phyloP scores from a whole-genome alignment of 2,329 filamentous ascomycete species.

The Verticillium longisporum region DNA sequence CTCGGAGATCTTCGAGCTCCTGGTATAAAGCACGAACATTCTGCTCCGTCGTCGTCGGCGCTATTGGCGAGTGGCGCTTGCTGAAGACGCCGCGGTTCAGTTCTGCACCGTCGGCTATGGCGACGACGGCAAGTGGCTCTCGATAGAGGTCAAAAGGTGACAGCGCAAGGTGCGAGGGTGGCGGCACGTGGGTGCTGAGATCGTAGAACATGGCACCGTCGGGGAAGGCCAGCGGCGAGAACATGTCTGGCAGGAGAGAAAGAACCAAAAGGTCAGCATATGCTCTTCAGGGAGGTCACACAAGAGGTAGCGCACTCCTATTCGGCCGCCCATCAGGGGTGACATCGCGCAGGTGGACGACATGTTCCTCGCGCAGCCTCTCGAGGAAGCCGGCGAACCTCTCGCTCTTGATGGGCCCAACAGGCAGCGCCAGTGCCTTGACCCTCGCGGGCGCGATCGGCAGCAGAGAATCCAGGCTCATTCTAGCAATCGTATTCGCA shows the following conservation, averaged over 20 bases:
- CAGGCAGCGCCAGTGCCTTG: slow-evolving; percentile 77
- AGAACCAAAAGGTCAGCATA: slow-evolving; percentile 4
- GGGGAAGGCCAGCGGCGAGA: slow-evolving; percentile 84
- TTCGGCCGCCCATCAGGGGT: slow-evolving; percentile 78
- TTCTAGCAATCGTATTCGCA: slow-evolving; percentile 45
- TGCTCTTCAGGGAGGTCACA: too few relatives aligned
- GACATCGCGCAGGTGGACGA: slow-evolving; percentile 79
- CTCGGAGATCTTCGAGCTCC: slow-evolving; percentile 64
- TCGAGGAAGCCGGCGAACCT: slow-evolving; percentile 75
- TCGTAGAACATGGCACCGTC: slow-evolving; percentile 84
- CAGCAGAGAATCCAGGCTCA: slow-evolving; percentile 84
- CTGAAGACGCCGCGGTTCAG: slow-evolving; percentile 47
- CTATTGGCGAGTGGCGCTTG: slow-evolving; percentile 46
- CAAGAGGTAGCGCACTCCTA: slow-evolving; percentile 59
- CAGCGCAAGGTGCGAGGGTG: slow-evolving; percentile 69
- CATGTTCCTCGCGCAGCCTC: slow-evolving; percentile 70
- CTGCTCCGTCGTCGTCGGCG: slow-evolving; percentile 44
- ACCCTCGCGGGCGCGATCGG: slow-evolving; percentile 89
- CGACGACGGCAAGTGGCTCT: slow-evolving; percentile 76
- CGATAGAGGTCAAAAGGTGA: slow-evolving; percentile 88
- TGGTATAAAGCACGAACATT: slow-evolving; percentile 55
- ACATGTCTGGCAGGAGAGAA: slow-evolving; percentile 61
- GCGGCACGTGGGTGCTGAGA: slow-evolving; percentile 70
- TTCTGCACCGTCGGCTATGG: slow-evolving; percentile 75
- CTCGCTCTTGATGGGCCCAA: slow-evolving; percentile 77